These are phyloP conservation scores for Aspergillus nomiae DNA, from an alignment of 2,329 filamentous ascomycete species.

Conservation along the genomic window DNA sequence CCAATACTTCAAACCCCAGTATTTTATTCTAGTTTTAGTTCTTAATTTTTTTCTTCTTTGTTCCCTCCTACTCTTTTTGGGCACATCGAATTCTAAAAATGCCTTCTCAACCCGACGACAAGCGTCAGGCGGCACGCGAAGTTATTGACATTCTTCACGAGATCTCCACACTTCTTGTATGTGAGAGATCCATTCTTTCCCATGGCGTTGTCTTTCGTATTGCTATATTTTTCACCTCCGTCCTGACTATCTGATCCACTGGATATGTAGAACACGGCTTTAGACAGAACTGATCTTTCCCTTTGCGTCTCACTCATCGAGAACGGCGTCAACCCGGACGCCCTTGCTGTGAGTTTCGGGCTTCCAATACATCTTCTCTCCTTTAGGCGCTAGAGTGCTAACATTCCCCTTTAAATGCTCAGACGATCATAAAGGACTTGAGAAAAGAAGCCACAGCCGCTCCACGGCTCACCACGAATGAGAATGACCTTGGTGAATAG, in stretches of 20 bases:
- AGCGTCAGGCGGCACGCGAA: slow-evolving; percentile 53
- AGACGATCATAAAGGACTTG: slow-evolving; percentile 52
- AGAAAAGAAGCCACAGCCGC: slow-evolving; percentile 40
- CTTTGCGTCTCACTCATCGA: slow-evolving; percentile 97
- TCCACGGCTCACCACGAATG: slow-evolving; percentile 26
- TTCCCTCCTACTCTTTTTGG: not conserved
- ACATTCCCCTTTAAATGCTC: slow-evolving; percentile 13
- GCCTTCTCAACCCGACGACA: slow-evolving; percentile 47
- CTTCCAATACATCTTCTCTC: not conserved
- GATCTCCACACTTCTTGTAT: slow-evolving; percentile 50
- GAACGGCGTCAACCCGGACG: slow-evolving; percentile 95
- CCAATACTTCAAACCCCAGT: not conserved
- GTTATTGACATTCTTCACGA: slow-evolving; percentile 55
- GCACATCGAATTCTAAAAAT: slow-evolving; percentile 28
- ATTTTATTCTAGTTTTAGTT: not conserved
- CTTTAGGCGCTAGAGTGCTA: not conserved
- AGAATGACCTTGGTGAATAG: slow-evolving; percentile 22
- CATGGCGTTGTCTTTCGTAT: slow-evolving; percentile 2
- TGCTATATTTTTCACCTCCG: not conserved
- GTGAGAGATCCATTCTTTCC: slow-evolving; percentile 16
- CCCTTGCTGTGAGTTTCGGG: slow-evolving; percentile 72
- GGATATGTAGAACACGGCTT: slow-evolving; percentile 77
- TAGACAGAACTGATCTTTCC: slow-evolving; percentile 86
- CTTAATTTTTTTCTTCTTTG: not conserved
- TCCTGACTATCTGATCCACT: not conserved